Base-by-base conservation (phyloP, 2,329 filamentous ascomycete genomes). In the Neofusicoccum parvum region DNA sequence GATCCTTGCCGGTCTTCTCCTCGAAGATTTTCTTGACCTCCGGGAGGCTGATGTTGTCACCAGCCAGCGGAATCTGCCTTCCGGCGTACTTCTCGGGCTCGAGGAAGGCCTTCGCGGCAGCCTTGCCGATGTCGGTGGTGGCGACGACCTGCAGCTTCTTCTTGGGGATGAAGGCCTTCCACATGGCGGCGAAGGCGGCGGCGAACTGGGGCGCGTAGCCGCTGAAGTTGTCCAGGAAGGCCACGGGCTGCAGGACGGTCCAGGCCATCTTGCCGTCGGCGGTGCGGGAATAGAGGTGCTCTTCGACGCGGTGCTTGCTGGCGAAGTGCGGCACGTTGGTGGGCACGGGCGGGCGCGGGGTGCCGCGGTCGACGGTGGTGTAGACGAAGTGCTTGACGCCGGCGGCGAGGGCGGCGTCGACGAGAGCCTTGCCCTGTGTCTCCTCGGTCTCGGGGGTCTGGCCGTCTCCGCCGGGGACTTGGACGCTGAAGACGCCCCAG, bases 241-340 rank as follows among this genome's bases (percentile, higher is more conserved):
- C 84, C 0, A 83, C 82, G 0, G 87, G 87, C 2, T 87, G 83
- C 0, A 90, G 76, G 32, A 89, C 81, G 0, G 85, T 87, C 81
- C 83, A 90, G 3, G 72, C 75, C 84, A 87, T 86, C 1, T 76
- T 67, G 2, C 73, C 76, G 5, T 73, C 73, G 78, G 56, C 74
- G 2, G 70, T 63, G 37, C 65, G 51, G 20, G 81, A 74, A 43
- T 83, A 76, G 10, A 90, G 82, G 67, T 90, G 80, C 62, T 83
- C 76, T 75, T 90, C 88, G 69, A 90, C 85, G 10, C 81, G 75
- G 71, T 86, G 80, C 73, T 90, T 90, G 70, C 74, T 81, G 65
- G 80, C 80, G 71, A 90, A 90, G 71, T 90, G 87, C 0, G 86
- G 84, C 43, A 90, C 78, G 1, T 80, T 71, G 0, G 87, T 89